Evolutionary conservation across 306 rosid genomes (phyloP), one percentile per base, ranked within the genome.

Genomic region (Dicorynia guianensis): DNA sequence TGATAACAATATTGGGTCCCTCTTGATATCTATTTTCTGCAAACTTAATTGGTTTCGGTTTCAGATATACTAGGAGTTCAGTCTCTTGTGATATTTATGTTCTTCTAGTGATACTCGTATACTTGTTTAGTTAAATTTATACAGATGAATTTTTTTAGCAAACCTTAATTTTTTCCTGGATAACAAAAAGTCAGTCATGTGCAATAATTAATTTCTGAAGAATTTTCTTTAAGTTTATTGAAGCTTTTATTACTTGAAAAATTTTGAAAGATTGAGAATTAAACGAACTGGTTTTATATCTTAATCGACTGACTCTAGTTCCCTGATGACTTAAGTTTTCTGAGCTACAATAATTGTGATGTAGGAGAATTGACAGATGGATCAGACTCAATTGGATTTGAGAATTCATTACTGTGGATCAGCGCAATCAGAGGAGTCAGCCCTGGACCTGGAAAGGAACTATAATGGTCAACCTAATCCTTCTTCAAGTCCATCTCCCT

Each of bases 391-490:
- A 48, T 78, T 87, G 75, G 87, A 84, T 83, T 74, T 89, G 64
- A 89, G 88, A 78, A 80, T 80, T 81, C 88, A 87, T 81, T 92
- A 85, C 71, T 86, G 90, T 47, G 98, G 93, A 58, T 90, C 97
- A 81, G 71, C 97, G 40, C 97, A 87, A 58, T 90, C 99, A 5
- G 97, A 85, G 74, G 98, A 92, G 84, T 96, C 96, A 30, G 86
- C 93, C 60, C 60, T 92, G 76, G 96, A 96, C 82, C 73, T 92
- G 69, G 99, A 92, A 84, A 91, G 91, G 78, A 90, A 84, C 77
- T 86, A 78, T 80, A 81, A 81, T 75, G 79, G 84, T 78, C 85
- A 79, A 80, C 88, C 70, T 76, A 86, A 89, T 86, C 90, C 88
- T 67, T 92, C 89, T 8, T 85, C 90, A 52, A 86, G 92, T 83